Conservation (phyloP, 2,329 filamentous ascomycete species). For the Rasamsonia emersonii region DNA sequence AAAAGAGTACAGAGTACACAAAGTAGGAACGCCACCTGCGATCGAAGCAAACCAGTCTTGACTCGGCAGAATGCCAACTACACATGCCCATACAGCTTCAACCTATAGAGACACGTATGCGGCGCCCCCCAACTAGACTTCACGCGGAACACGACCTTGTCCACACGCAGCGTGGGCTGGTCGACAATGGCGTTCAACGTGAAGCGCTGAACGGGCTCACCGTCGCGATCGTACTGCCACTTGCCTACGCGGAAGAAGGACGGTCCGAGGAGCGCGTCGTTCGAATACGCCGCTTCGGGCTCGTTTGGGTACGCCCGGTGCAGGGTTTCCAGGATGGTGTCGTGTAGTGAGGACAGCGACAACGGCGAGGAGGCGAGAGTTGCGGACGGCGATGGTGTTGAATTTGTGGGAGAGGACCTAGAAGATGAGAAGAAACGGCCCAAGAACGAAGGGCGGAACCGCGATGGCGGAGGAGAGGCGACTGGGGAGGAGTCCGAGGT, state of each 20-base stretch:
- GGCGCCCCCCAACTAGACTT: constrained; percentile 37
- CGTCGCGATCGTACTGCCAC: constrained; percentile 31
- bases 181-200: constrained; percentile 30
- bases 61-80: no score
- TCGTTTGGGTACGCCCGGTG: constrained; percentile 21
- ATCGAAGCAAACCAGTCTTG: no score
- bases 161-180: constrained; percentile 24
- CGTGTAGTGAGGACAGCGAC: constrained; percentile 17
- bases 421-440: constrained; percentile 4
- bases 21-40: no score
- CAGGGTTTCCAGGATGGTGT: constrained; percentile 24
- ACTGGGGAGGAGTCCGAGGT: no score
- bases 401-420: constrained; percentile 1
- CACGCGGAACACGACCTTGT: constrained; percentile 34
- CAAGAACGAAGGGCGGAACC: constrained; percentile 1
- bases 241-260: constrained; percentile 32
- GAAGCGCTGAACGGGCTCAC: constrained; percentile 30
- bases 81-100: constrained; percentile 33
- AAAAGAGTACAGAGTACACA: no score
- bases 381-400: constrained; percentile 2
- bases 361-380: not conserved
- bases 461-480: constrained; percentile 1
- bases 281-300: constrained; percentile 23
- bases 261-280: constrained; percentile 26
- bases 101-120: constrained; percentile 39